Base-by-base conservation (phyloP, 805 yeast species). In the Suhomyces kilbournensis region DNA sequence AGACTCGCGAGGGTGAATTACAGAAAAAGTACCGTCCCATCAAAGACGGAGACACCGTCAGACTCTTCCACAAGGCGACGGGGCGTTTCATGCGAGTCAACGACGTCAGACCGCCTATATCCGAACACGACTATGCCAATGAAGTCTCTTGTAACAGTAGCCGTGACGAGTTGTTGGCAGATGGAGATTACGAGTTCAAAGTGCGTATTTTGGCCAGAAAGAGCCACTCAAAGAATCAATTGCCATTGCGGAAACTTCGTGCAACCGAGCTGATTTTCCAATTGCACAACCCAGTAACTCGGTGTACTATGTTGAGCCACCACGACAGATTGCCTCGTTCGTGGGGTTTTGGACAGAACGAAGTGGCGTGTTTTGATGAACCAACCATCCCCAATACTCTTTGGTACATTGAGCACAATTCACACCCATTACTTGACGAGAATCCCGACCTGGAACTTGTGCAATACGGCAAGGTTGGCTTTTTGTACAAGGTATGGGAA, bases 121-220 rank as follows among this genome's bases (percentile, higher is more conserved):
- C 93, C 8, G 96, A 90, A 64, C 94, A 90, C 62, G 98, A 94
- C 52, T 92, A 93, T 68, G 86, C 91, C 63, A 81, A 79, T 57
- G 96, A 91, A 68, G 96, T 91, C 1, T 80, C 89, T 25, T 83
- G 90, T 56, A 74, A 83, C 52, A 94, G 93, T 4, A 81, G 80
- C 67, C 67, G 75, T 6, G 55, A 53, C 6, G 81, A 83, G 1
- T 81, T 82, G 62, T 70, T 71, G 2, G 94, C 90, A 15, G 88
- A 88, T 58, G 75, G 78, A 42, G 83, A 83, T 63, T 91, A 88
- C 65, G 80, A 81, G 56, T 91, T 90, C 79, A 80, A 80, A 51
- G 70, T 93, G 19, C 77, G 80, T 60, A 78, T 85, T 35, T 38
- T 70, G 7, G 50, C 50, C 25, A 66, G 57, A 46, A 69, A 71